Base-by-base conservation (phyloP, 2,329 filamentous ascomycete species). In the Colletotrichum acutatum region DNA sequence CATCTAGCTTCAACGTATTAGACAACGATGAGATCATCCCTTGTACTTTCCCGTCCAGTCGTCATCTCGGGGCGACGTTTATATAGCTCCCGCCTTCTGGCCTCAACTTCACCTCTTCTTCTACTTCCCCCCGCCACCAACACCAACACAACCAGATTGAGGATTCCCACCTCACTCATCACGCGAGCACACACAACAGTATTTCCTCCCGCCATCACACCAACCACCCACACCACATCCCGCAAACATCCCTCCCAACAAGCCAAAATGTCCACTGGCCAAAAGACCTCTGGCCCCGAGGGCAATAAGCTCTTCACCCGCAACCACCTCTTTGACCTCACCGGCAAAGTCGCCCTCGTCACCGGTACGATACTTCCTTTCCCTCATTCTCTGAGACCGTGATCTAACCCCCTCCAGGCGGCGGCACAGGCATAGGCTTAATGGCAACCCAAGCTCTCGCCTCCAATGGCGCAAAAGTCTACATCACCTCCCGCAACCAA, bases 371-470 rank as follows among this genome's bases (percentile, higher is more conserved):
- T 8, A 37, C 34, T 2, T 8, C 16, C 16, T n/a, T 3, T 19
- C 0, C 9, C 37, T 65, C 30, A 16, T 32, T n/a, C 24, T 9
- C n/a, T 12, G 16, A 22, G 16, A 28, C 19, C 24, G 42, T 26
- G 24, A 37, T 37, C 66, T 66, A 42, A 57, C 52, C 14, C 37
- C 26, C 49, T 49, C 6, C 52, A 85, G 84, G 86, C 28, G 86
- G 88, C 54, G 88, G 88, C 37, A 89, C 91, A 69, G 91, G 91
- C 30, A 92, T 93, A 65, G 91, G 91, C 5, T 86, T 91, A 67
- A 93, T 93, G 91, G 90, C 91, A 56, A 89, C 90, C 2, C 89
- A 93, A 76, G 89, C 91, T 7, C 90, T 93, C 67, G 89, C 93
- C 0, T 83, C 85, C 71, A 94, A 93, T 80, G 91, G 92, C 74